Percentiles rank a stretch among this genome's conserved stretches.
phyloP scores from a whole-genome alignment of 2,329 filamentous ascomycete genomes.

The Macrophomina pseudophaseolina region DNA sequence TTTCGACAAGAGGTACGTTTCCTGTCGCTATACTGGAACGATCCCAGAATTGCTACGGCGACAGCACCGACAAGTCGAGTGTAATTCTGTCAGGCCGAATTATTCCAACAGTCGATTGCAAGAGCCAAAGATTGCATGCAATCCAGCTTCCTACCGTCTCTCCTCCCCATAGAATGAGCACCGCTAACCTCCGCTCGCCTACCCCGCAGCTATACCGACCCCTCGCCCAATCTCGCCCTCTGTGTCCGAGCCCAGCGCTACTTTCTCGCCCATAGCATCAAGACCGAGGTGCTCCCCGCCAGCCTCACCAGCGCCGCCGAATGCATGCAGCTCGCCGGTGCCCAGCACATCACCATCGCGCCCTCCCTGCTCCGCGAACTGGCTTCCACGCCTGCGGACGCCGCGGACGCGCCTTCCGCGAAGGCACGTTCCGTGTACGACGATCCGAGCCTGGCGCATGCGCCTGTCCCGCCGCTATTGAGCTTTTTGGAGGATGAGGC shows the following conservation, averaged over 20 bases:
- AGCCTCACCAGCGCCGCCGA: conserved; percentile 64
- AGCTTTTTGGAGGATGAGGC: conserved; percentile 6
- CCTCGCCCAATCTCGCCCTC: conserved; percentile 57
- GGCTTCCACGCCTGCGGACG: conserved; percentile 26
- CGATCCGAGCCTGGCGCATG: not conserved
- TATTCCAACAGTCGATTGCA: too few species aligned
- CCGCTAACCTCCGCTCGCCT: conserved; percentile 25
- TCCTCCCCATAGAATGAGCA: not conserved
- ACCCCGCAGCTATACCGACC: conserved; percentile 48
- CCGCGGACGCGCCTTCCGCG: not conserved
- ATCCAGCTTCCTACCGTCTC: too few species aligned
- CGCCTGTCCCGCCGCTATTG: conserved; percentile 6
- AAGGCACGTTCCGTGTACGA: conserved; percentile 4
- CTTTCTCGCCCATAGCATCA: conserved; percentile 48
- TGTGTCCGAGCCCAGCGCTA: conserved; percentile 60
- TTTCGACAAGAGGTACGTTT: conserved; percentile 29
- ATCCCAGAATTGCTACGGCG: too few species aligned
- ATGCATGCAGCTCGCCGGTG: conserved; percentile 63
- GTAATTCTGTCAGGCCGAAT: too few species aligned
- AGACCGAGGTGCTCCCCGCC: conserved; percentile 60
- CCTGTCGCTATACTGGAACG: too few species aligned
- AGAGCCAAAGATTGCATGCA: too few species aligned
- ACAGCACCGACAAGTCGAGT: too few species aligned
- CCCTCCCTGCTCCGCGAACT: conserved; percentile 55
- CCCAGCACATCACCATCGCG: conserved; percentile 64